Evolutionary conservation across 2,329 filamentous ascomycete species (phyloP).

Genomic region (Aspergillus piperis): DNA sequence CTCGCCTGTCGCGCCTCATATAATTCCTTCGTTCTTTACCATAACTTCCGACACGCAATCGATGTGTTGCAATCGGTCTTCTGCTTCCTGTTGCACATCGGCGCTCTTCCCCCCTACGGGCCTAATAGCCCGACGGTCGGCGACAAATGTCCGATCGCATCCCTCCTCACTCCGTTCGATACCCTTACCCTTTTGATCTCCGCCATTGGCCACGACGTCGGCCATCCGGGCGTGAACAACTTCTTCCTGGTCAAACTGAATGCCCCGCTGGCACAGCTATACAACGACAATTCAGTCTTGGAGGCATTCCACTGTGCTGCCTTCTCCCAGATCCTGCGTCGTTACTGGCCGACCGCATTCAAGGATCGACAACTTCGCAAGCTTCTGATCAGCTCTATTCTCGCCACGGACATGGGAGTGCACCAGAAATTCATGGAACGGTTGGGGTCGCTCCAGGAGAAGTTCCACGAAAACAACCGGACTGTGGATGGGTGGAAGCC

Average conservation of each 20-base stretch:
- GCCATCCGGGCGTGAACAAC: slow-evolving; percentile 97
- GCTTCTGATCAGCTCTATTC: slow-evolving; percentile 94
- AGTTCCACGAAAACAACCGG: slow-evolving; percentile 66
- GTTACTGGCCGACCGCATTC: slow-evolving; percentile 86
- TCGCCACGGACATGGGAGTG: slow-evolving; percentile 95
- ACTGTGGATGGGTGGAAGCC: slow-evolving; percentile 72
- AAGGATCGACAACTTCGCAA: slow-evolving; percentile 77
- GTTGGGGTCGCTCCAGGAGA: slow-evolving; percentile 76
- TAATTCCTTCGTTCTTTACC: slow-evolving; percentile 93
- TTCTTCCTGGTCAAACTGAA: slow-evolving; percentile 91
- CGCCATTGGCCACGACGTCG: slow-evolving; percentile 97
- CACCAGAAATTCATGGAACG: slow-evolving; percentile 97
- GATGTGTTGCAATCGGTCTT: slow-evolving; percentile 95
- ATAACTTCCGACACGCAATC: slow-evolving; percentile 97
- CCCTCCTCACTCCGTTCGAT: slow-evolving; percentile 81
- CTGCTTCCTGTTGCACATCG: slow-evolving; percentile 80
- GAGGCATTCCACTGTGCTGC: slow-evolving; percentile 98
- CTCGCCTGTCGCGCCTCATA: slow-evolving; percentile 91
- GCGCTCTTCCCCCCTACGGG: slow-evolving; percentile 70
- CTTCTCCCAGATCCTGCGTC: slow-evolving; percentile 90
- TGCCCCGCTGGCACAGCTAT: slow-evolving; percentile 87
- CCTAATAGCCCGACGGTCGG: slow-evolving; percentile 32
- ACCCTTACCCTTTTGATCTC: slow-evolving; percentile 86
- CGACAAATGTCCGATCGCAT: slow-evolving; percentile 65
- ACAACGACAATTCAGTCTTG: slow-evolving; percentile 94